Evolutionary conservation across 768 basidiomycete species (phyloP).

Genomic region (Lactifluus pinguis): DNA sequence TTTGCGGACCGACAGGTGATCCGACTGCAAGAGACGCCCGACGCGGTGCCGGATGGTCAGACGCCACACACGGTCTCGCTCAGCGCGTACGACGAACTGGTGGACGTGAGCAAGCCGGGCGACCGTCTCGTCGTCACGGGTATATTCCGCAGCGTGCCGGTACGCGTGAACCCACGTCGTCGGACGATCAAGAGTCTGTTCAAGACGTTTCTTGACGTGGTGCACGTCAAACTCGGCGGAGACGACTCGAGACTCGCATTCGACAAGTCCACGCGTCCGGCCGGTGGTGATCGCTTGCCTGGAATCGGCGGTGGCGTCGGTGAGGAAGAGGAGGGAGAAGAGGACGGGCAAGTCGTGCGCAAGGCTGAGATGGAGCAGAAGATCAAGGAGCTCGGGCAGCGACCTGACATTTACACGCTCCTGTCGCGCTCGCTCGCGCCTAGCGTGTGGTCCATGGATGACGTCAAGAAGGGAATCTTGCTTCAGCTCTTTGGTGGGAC

Average conservation of each 20-base stretch:
- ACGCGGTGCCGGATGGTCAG: slow-evolving; percentile 95
- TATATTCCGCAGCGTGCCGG: slow-evolving; percentile 91
- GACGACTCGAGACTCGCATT: slow-evolving; percentile 47
- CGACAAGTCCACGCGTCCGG: slow-evolving; percentile 68
- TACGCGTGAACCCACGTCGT: slow-evolving; percentile 89
- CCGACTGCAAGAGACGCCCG: slow-evolving; percentile 93
- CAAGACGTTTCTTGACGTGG: slow-evolving; percentile 95
- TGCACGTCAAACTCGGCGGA: slow-evolving; percentile 76
- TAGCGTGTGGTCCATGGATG: slow-evolving; percentile 96
- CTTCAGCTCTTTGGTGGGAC: slow-evolving; percentile 96
- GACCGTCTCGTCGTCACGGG: slow-evolving; percentile 87
- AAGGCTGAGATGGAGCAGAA: slow-evolving; percentile 72
- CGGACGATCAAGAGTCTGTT: slow-evolving; percentile 90
- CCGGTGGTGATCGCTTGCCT: slow-evolving; percentile 58
- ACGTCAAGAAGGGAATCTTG: slow-evolving; percentile 97
- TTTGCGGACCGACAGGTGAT: slow-evolving; percentile 96
- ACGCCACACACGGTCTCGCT: slow-evolving; percentile 96
- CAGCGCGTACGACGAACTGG: slow-evolving; percentile 97
- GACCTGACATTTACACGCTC: slow-evolving; percentile 79
- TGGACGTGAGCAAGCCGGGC: slow-evolving; percentile 93
- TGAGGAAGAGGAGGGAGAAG: slow-evolving; percentile 47
- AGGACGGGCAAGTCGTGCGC: slow-evolving; percentile 30
- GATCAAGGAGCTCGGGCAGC: slow-evolving; percentile 59
- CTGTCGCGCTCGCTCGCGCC: slow-evolving; percentile 84
- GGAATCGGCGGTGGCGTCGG: slow-evolving; percentile 66